Evolutionary conservation across 352 stramenopile species (phyloP).

Genomic region (Blastocystis sp.): DNA sequence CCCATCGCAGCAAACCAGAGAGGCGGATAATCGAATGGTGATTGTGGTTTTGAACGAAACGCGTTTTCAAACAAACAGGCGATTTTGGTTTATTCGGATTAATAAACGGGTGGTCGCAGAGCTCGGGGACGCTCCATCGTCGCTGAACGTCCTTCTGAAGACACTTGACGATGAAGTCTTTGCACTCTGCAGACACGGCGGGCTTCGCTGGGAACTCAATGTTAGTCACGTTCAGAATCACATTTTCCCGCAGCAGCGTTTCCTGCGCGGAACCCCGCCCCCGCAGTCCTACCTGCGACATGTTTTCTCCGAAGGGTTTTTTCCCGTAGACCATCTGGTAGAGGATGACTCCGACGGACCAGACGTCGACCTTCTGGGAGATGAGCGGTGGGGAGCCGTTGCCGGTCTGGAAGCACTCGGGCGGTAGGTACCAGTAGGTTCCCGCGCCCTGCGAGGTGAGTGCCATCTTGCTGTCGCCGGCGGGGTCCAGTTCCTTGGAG

Average conservation of each 20-base stretch:
- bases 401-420: constrained; percentile 76
- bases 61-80: constrained; percentile 25
- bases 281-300: constrained; percentile 69
- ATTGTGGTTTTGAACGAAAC: background rate
- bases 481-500: constrained; percentile 71
- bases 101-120: constrained; percentile 70
- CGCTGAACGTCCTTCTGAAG: constrained; percentile 69
- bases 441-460: constrained; percentile 80
- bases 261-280: constrained; percentile 57
- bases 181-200: constrained; percentile 70
- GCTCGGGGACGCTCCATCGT: constrained; percentile 68
- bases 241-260: constrained; percentile 64
- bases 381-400: constrained; percentile 60
- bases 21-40: background rate
- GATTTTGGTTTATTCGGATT: constrained; percentile 20
- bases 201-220: constrained; percentile 69
- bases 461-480: constrained; percentile 69
- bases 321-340: constrained; percentile 82
- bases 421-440: constrained; percentile 87
- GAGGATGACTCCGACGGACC: constrained; percentile 82
- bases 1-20: constrained; percentile 62
- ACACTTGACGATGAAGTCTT: constrained; percentile 76
- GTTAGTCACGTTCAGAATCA: constrained; percentile 72
- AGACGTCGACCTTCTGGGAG: constrained; percentile 69
- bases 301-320: constrained; percentile 78